A percentile compares a stretch with the other conserved stretches of the same genome.
These are phyloP conservation scores for Heterobasidion occidentale DNA, from an alignment of 1,284 basidiomycete species.

Conservation along the genomic window DNA sequence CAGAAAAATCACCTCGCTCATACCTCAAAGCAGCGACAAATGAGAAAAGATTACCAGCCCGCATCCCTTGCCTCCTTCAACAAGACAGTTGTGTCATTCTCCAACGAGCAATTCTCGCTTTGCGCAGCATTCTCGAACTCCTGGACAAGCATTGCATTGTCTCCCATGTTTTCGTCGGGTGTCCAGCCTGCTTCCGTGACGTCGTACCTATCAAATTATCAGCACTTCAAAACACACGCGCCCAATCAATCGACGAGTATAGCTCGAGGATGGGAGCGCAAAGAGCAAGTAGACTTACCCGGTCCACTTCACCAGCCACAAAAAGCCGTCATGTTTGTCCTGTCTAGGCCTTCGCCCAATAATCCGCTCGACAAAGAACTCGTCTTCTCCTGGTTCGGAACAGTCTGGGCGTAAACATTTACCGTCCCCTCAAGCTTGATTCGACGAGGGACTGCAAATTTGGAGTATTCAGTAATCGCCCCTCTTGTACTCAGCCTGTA, in stretches of 20 bases:
- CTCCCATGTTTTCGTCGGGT: constrained; percentile 5
- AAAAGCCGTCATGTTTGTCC: constrained; percentile 5
- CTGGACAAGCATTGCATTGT: not conserved
- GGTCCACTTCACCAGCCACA: constrained; percentile 29
- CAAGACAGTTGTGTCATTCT: not conserved
- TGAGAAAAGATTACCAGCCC: not conserved
- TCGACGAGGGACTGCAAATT: constrained; percentile 4
- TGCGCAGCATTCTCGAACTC: constrained; percentile 1
- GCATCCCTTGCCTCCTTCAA: not conserved
- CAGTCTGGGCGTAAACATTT: constrained; percentile 9
- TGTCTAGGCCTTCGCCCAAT: constrained; percentile 20
- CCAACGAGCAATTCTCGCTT: not conserved
- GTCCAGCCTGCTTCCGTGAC: constrained; percentile 1
- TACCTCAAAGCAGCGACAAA: too few relatives aligned
- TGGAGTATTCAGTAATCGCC: not conserved
- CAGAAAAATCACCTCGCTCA: too few relatives aligned
- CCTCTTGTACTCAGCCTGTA: not conserved
- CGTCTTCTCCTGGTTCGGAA: constrained; percentile 6
- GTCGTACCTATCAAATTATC: constrained; percentile 2
- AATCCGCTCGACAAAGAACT: constrained; percentile 24
- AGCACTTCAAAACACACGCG: not conserved
- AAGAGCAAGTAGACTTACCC: constrained; percentile 17
- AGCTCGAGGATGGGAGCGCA: not conserved
- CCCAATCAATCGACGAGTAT: not conserved
- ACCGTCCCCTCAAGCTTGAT: not conserved